Evolutionary conservation across 495 filamentous ascomycete genomes (phyloP).

Genomic region (Xylona heveae): DNA sequence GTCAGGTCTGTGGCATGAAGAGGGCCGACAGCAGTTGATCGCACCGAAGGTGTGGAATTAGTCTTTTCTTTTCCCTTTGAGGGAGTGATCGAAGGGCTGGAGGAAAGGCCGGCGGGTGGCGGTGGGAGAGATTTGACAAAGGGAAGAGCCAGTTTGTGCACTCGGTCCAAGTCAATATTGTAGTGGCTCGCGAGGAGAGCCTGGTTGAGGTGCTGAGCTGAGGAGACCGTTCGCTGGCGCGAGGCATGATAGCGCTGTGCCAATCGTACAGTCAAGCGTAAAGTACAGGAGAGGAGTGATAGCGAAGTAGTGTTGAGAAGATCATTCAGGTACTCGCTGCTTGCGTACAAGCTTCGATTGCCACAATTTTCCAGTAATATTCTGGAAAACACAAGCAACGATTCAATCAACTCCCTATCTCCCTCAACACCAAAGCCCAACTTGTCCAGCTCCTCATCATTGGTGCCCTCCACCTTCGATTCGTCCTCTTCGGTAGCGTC

Average conservation of each 20-base stretch:
- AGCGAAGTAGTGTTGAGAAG: constrained; percentile 73
- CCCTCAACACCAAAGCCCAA: constrained; percentile 48
- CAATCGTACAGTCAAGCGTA: constrained; percentile 59
- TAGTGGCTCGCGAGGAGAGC: constrained; percentile 69
- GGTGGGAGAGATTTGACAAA: constrained; percentile 45
- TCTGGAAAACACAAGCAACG: constrained; percentile 62
- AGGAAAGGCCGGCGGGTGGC: constrained; percentile 16
- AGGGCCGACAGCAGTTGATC: constrained; percentile 34
- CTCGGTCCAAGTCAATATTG: constrained; percentile 77
- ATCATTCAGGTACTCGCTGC: constrained; percentile 69
- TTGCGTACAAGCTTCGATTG: constrained; percentile 88
- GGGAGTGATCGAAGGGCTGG: constrained; percentile 24
- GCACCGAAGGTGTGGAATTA: constrained; percentile 14
- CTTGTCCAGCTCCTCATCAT: constrained; percentile 25
- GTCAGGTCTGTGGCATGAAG: constrained; percentile 12
- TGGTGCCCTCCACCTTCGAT: constrained; percentile 8
- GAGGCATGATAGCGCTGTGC: constrained; percentile 85
- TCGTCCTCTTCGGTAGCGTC: constrained; percentile 12
- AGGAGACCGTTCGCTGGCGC: constrained; percentile 39
- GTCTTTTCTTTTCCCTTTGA: constrained; percentile 56
- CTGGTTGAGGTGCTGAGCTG: constrained; percentile 40
- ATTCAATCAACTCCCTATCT: constrained; percentile 57
- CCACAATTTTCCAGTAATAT: constrained; percentile 86
- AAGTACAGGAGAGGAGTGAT: constrained; percentile 46
- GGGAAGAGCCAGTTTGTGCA: constrained; percentile 62